Percentiles rank a stretch among this genome's conserved stretches.
These are phyloP conservation scores for Wickerhamiella shivajii DNA, from an alignment of 805 yeast species.

Conservation along the genomic window DNA sequence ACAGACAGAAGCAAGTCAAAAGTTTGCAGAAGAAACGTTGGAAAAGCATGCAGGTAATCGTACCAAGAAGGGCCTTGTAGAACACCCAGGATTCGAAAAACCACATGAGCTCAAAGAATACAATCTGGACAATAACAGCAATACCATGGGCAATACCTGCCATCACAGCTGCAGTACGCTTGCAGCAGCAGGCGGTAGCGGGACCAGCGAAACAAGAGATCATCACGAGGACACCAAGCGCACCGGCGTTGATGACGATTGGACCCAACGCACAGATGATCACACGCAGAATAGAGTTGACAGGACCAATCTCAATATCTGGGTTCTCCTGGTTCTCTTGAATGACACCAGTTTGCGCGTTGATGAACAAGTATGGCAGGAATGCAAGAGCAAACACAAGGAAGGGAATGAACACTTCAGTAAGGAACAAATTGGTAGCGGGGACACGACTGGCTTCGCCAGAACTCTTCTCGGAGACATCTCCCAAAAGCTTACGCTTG, in stretches of 20 bases:
- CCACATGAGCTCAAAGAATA: slow-evolving; percentile 94
- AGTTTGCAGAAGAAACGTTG: slow-evolving; percentile 81
- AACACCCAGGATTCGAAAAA: slow-evolving; percentile 87
- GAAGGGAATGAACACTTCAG: slow-evolving; percentile 66
- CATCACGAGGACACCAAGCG: slow-evolving; percentile 56
- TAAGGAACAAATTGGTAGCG: slow-evolving; percentile 57
- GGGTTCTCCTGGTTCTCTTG: slow-evolving; percentile 15
- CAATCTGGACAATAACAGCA: slow-evolving; percentile 75
- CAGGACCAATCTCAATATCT: slow-evolving; percentile 24
- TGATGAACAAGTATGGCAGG: slow-evolving; percentile 64
- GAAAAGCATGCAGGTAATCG: slow-evolving; percentile 66
- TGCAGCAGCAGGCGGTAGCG: slow-evolving; percentile 82
- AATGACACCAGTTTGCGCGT: slow-evolving; percentile 72
- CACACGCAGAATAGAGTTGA: slow-evolving; percentile 50
- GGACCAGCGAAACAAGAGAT: slow-evolving; percentile 98
- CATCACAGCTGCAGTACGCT: slow-evolving; percentile 87
- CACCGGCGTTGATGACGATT: slow-evolving; percentile 79
- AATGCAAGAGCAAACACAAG: slow-evolving; percentile 54
- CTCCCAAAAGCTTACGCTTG: slow-evolving; percentile 58
- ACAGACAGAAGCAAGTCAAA: slow-evolving; percentile 61
- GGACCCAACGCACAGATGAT: slow-evolving; percentile 63
- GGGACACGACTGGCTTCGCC: slow-evolving; percentile 64
- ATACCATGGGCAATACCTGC: slow-evolving; percentile 95
- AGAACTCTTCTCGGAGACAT: slow-evolving; percentile 48
- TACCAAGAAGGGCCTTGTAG: slow-evolving; percentile 73